phyloP scores from a whole-genome alignment of 176 grass and related monocot genomes.

The Aegilops longissima region DNA sequence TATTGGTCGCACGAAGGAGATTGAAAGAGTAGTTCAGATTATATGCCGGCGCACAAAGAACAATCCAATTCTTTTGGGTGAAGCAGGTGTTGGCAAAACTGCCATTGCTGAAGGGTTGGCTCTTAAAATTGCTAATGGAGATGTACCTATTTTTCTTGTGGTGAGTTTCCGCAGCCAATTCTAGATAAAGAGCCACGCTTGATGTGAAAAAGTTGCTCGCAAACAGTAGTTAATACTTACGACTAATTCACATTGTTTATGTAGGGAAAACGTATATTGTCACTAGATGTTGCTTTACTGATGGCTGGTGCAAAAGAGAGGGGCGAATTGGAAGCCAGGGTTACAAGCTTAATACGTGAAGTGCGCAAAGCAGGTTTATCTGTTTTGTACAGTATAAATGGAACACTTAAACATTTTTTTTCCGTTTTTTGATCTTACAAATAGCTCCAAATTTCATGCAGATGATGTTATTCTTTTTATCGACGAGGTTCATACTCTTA shows the following conservation, averaged over 20 bases:
- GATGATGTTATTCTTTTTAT: slow-evolving; percentile 90
- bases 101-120: slow-evolving; percentile 95
- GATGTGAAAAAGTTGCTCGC: background rate
- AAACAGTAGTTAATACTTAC: background rate
- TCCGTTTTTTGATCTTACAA: slow-evolving; percentile 14
- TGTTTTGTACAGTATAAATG: slow-evolving; percentile 11
- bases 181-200: background rate
- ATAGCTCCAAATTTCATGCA: slow-evolving; percentile 36
- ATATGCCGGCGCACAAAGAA: slow-evolving; percentile 94
- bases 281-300: slow-evolving; percentile 88
- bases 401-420: background rate
- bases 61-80: slow-evolving; percentile 98
- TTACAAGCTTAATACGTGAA: slow-evolving; percentile 88
- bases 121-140: slow-evolving; percentile 69
- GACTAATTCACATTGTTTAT: slow-evolving; percentile 26
- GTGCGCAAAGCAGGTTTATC: slow-evolving; percentile 87
- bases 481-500: slow-evolving; percentile 96
- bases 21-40: slow-evolving; percentile 94
- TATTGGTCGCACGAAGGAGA: slow-evolving; percentile 77
- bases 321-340: slow-evolving; percentile 87
- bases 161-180: slow-evolving; percentile 19
- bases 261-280: slow-evolving; percentile 82
- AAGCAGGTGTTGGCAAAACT: slow-evolving; percentile 97
- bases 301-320: slow-evolving; percentile 98
- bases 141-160: slow-evolving; percentile 79